phyloP scores from a whole-genome alignment of 2,329 filamentous ascomycete species.

The Mycogone perniciosa region DNA sequence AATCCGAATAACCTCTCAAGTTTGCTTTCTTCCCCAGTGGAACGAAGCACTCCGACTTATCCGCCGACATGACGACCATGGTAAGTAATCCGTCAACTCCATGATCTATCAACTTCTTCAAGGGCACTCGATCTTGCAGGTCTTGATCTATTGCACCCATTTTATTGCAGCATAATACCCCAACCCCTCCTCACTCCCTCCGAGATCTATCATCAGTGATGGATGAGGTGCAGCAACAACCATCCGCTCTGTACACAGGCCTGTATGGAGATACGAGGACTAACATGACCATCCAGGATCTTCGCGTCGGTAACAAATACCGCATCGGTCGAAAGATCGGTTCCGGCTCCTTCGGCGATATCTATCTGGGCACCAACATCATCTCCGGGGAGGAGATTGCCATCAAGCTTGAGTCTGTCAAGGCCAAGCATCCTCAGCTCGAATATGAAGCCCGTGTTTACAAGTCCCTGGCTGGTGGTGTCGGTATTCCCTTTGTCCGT shows the following conservation, averaged over 20 bases:
- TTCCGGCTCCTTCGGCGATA: conserved; percentile 94
- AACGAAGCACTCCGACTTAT: conserved; percentile 17
- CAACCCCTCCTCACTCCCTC: not conserved
- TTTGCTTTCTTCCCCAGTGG: conserved; percentile 17
- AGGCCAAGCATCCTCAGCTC: conserved; percentile 97
- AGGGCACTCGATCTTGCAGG: not conserved
- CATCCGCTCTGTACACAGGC: not conserved
- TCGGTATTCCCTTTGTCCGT: conserved; percentile 96
- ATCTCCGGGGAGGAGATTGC: conserved; percentile 99
- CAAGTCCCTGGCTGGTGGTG: conserved; percentile 85
- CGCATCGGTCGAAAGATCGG: conserved; percentile 99
- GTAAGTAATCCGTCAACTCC: conserved; percentile 29
- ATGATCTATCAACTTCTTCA: not conserved
- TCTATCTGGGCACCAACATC: conserved; percentile 98
- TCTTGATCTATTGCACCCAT: not conserved
- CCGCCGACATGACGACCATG: conserved; percentile 45
- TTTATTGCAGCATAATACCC: not conserved
- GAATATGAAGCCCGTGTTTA: conserved; percentile 97
- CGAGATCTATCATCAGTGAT: not conserved
- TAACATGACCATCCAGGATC: conserved; percentile 57
- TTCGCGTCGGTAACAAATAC: conserved; percentile 99
- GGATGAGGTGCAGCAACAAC: not conserved
- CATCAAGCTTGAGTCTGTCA: conserved; percentile 99
- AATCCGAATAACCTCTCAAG: conserved; percentile 2
- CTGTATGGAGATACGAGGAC: conserved; percentile 1